phyloP scores from a whole-genome alignment of 2,329 filamentous ascomycete species.

The Chaetothyriales sp. region DNA sequence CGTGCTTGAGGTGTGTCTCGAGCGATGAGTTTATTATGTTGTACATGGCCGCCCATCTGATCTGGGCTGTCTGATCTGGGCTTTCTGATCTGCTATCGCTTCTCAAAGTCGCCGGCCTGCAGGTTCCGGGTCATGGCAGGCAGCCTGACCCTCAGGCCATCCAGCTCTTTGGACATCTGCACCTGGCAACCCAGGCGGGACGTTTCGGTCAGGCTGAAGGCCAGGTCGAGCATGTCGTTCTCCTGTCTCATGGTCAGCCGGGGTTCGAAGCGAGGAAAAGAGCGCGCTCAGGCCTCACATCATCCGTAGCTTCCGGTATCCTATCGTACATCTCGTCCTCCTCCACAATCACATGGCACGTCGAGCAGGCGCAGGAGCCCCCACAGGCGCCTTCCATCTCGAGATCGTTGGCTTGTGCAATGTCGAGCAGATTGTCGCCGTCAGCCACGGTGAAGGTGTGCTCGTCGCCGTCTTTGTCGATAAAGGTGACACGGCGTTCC shows the following conservation, averaged over 20 bases:
- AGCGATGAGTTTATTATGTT: not conserved
- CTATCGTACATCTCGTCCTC: slow-evolving; percentile 61
- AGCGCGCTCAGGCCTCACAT: not conserved
- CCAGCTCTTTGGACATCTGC: slow-evolving; percentile 75
- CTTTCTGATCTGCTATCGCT: slow-evolving; percentile 4
- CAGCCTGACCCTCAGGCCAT: slow-evolving; percentile 72
- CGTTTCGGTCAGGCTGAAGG: slow-evolving; percentile 81
- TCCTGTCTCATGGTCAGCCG: slow-evolving; percentile 22
- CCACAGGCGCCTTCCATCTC: slow-evolving; percentile 98
- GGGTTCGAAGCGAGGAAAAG: not conserved
- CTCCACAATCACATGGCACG: slow-evolving; percentile 76
- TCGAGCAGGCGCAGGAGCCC: slow-evolving; percentile 84
- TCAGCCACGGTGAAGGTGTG: slow-evolving; percentile 66
- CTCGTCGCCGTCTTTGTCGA: slow-evolving; percentile 73
- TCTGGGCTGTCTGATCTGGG: not conserved
- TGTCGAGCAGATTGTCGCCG: slow-evolving; percentile 88
- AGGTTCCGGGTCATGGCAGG: slow-evolving; percentile 91
- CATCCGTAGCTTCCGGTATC: slow-evolving; percentile 64
- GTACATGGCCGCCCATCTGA: not conserved
- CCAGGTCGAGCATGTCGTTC: slow-evolving; percentile 83
- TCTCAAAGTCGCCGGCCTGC: slow-evolving; percentile 78
- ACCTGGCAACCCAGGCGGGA: slow-evolving; percentile 79
- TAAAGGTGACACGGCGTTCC: slow-evolving; percentile 85
- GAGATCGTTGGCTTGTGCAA: slow-evolving; percentile 84
- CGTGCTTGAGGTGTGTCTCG: not conserved